phyloP scores from a whole-genome alignment of 2,329 filamentous ascomycete species.

The Aureobasidium pullulans region DNA sequence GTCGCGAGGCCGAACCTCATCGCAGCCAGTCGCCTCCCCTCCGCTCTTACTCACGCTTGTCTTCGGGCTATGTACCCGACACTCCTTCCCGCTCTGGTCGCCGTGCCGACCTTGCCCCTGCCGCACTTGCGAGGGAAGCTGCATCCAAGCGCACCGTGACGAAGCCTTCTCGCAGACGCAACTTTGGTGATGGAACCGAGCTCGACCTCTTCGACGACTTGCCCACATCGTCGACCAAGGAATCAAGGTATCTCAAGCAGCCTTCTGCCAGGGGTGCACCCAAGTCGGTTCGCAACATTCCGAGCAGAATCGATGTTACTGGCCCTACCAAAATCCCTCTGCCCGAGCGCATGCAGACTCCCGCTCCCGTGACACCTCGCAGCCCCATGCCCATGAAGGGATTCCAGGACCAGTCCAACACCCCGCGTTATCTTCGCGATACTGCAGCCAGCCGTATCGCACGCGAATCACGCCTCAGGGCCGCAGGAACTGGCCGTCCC shows the following conservation, averaged over 20 bases:
- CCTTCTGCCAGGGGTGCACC: conserved; percentile 63
- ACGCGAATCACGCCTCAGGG: conserved; percentile 51
- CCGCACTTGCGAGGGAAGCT: conserved; percentile 44
- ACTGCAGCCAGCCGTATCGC: conserved; percentile 60
- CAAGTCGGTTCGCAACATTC: conserved; percentile 50
- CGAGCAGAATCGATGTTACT: conserved; percentile 37
- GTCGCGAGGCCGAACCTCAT: conserved; percentile 70
- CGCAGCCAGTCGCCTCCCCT: conserved; percentile 40
- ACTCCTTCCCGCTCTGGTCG: conserved; percentile 40
- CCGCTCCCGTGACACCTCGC: conserved; percentile 45
- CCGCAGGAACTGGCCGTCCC: conserved; percentile 17
- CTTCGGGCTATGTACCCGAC: conserved; percentile 40
- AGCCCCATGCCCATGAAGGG: conserved; percentile 43
- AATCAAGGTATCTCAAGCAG: conserved; percentile 76
- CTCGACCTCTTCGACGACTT: conserved; percentile 91
- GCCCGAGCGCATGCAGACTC: conserved; percentile 40
- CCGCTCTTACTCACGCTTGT: conserved; percentile 41
- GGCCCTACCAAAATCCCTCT: conserved; percentile 20
- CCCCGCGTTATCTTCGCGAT: conserved; percentile 58
- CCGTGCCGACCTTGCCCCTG: conserved; percentile 38
- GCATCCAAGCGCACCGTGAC: conserved; percentile 63
- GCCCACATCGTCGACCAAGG: conserved; percentile 73
- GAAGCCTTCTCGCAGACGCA: conserved; percentile 60
- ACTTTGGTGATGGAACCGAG: conserved; percentile 89
- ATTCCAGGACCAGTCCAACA: conserved; percentile 37